phyloP scores from a whole-genome alignment of 2,329 filamentous ascomycete species.

The Scortechinia acanthostroma region DNA sequence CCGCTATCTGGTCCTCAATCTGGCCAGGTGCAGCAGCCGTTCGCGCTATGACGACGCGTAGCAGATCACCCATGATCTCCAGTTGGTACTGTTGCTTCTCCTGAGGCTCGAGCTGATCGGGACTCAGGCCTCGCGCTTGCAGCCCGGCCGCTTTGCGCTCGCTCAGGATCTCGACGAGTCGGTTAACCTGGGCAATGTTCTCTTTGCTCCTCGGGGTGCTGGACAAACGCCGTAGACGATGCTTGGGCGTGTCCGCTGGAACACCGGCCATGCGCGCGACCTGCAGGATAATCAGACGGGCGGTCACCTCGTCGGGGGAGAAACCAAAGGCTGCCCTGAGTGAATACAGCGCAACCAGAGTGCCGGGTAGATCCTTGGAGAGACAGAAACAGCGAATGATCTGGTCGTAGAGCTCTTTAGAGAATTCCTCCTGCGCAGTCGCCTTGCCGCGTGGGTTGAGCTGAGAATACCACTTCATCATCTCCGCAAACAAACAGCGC shows the following conservation, averaged over 20 bases:
- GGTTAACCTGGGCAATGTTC: constrained; percentile 27
- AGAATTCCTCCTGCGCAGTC: constrained; percentile 22
- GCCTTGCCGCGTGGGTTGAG: constrained; percentile 17
- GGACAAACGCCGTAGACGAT: constrained; percentile 23
- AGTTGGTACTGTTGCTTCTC: constrained; percentile 8
- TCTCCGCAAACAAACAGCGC: constrained; percentile 28
- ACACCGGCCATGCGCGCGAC: constrained; percentile 27
- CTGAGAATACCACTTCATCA: constrained; percentile 29
- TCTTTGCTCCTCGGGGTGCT: constrained; percentile 28
- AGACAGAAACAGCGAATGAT: constrained; percentile 37
- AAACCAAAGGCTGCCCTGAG: constrained; percentile 27
- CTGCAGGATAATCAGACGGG: constrained; percentile 31
- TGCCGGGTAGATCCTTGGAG: constrained; percentile 30
- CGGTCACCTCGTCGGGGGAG: constrained; percentile 29
- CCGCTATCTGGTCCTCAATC: constrained; percentile 3
- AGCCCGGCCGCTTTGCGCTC: constrained; percentile 6
- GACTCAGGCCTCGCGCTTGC: constrained; percentile 3
- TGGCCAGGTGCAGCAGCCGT: background rate
- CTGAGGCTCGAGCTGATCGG: constrained; percentile 5
- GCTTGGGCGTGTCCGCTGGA: constrained; percentile 17
- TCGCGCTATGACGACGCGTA: constrained; percentile 7
- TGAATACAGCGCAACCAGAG: constrained; percentile 30
- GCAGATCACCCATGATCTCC: constrained; percentile 7
- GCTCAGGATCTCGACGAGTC: constrained; percentile 23
- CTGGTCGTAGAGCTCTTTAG: constrained; percentile 34